phyloP scores from a whole-genome alignment of 108 stramenopile genomes.

The Aurantiochytrium sp. region DNA sequence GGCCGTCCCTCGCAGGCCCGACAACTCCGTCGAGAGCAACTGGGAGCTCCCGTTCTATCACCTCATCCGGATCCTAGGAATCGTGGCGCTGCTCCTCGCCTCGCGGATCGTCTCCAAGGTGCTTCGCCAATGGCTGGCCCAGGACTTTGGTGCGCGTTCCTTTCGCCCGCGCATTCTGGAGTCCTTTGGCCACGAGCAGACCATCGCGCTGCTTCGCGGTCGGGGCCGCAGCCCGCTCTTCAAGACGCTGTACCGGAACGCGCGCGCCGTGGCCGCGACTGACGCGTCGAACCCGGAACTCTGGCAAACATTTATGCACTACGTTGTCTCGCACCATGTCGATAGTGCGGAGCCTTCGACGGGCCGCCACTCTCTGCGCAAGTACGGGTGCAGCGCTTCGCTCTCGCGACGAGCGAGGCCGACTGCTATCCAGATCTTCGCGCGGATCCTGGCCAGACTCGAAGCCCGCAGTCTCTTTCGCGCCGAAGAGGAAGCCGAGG shows the following conservation, averaged over 20 bases:
- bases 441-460: not conserved
- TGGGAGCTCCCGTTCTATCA: not conserved
- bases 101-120: not conserved
- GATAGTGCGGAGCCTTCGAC: not conserved
- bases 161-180: not conserved
- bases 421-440: not conserved
- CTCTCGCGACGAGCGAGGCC: not conserved
- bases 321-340: not conserved
- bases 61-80: not conserved
- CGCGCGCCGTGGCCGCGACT: not conserved
- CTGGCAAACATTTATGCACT: not conserved
- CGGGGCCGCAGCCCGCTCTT: not conserved
- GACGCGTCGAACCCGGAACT: not conserved
- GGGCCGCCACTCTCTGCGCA: not conserved
- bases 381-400: too few species aligned
- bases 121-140: not conserved
- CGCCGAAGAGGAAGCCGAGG: not conserved
- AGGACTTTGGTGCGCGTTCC: slow-evolving; percentile 8
- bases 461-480: not conserved
- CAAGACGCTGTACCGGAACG: not conserved
- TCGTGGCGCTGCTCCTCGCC: not conserved
- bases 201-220: not conserved
- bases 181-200: not conserved
- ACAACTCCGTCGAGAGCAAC: not conserved
- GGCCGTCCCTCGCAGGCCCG: not conserved